Percentiles rank a stretch among this genome's conserved stretches.
These are phyloP conservation scores for Neurospora hispaniola DNA, from an alignment of 495 filamentous ascomycete genomes.

Conservation along the genomic window DNA sequence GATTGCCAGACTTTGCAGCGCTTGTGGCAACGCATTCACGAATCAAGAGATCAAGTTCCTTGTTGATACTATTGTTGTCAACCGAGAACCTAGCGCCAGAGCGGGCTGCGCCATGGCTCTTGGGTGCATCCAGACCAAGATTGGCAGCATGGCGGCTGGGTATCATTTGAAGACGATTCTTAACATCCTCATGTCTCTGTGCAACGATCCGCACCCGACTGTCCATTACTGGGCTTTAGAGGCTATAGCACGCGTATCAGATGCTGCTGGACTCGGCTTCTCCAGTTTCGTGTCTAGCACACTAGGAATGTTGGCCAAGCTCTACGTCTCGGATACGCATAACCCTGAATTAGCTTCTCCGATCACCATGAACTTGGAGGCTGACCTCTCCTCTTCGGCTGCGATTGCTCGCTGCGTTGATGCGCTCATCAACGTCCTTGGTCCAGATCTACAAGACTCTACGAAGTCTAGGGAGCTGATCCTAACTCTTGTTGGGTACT, in stretches of 20 bases:
- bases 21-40: conserved; percentile 79
- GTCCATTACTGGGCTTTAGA: conserved; percentile 96
- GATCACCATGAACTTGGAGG: conserved; percentile 78
- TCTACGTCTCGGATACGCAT: conserved; percentile 86
- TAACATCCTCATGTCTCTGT: conserved; percentile 87
- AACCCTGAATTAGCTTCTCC: conserved; percentile 69
- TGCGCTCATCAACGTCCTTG: conserved; percentile 88
- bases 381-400: conserved; percentile 67
- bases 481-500: conserved; percentile 72
- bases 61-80: conserved; percentile 87
- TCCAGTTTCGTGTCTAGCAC: conserved; percentile 82
- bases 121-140: conserved; percentile 86
- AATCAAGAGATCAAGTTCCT: conserved; percentile 80
- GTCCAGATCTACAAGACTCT: conserved; percentile 89
- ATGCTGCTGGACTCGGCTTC: conserved; percentile 87
- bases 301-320: conserved; percentile 82
- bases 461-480: conserved; percentile 87
- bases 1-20: conserved; percentile 81
- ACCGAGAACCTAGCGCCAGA: conserved; percentile 83
- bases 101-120: conserved; percentile 91
- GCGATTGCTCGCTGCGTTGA: conserved; percentile 86
- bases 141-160: conserved; percentile 97
- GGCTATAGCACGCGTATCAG: conserved; percentile 74
- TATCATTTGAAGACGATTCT: conserved; percentile 94
- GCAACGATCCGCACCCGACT: conserved; percentile 89